A percentile compares a stretch with the other conserved stretches of the same genome.
Evolutionary conservation across 2,329 filamentous ascomycete genomes (phyloP).

Genomic region (Cytospora leucostoma): DNA sequence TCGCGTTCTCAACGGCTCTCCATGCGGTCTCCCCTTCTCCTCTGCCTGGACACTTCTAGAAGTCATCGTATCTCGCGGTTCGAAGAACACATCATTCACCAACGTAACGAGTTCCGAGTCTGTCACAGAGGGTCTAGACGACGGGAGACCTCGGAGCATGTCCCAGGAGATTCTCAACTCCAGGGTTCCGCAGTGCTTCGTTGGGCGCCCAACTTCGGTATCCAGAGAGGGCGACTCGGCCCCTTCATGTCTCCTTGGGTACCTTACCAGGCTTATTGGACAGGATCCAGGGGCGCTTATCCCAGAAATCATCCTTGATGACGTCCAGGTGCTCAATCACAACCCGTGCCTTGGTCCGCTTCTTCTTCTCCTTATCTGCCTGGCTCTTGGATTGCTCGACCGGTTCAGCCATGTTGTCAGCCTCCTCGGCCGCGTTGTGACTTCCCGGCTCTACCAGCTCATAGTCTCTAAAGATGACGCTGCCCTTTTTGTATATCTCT

Average conservation of each 20-base stretch:
- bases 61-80: neutral
- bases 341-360: slow-evolving; percentile 76
- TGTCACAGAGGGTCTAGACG: neutral
- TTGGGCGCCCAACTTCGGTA: neutral
- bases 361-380: slow-evolving; percentile 79
- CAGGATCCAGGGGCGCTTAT: slow-evolving; percentile 78
- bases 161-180: neutral
- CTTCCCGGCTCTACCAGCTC: slow-evolving; percentile 64
- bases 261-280: slow-evolving; percentile 72
- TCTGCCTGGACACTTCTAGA: neutral
- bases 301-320: slow-evolving; percentile 95
- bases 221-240: neutral
- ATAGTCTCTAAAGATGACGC: slow-evolving; percentile 82
- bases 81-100: neutral
- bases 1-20: neutral
- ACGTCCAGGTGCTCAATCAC: slow-evolving; percentile 87
- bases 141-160: neutral
- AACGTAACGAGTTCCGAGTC: neutral
- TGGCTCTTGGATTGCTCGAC: slow-evolving; percentile 73
- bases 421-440: slow-evolving; percentile 48
- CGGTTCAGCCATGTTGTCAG: slow-evolving; percentile 54
- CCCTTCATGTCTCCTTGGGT: slow-evolving; percentile 56
- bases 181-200: neutral
- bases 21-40: neutral
- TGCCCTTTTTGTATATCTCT: slow-evolving; percentile 92